phyloP scores from a whole-genome alignment of 2,329 filamentous ascomycete genomes.

The Cladobotryum protrusum region DNA sequence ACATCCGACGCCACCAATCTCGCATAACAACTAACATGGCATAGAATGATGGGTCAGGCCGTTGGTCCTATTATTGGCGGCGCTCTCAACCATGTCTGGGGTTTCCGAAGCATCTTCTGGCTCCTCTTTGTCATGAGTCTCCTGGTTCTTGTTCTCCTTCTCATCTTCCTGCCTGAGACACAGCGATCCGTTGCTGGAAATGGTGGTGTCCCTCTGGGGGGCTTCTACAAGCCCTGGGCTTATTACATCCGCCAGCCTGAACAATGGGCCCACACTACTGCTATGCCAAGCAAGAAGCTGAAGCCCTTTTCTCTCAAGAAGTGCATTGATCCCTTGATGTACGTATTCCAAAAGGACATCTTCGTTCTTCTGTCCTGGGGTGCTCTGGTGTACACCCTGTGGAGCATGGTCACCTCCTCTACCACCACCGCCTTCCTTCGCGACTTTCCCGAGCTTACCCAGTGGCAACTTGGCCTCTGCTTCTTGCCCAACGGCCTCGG shows the following conservation, averaged over 20 bases:
- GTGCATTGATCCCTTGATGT: conserved; percentile 30
- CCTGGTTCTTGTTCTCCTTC: conserved; percentile 16
- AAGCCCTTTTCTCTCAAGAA: conserved; percentile 15
- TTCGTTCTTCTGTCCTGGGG: conserved; percentile 37
- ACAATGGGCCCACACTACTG: too few relatives aligned
- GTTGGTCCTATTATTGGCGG: conserved; percentile 30
- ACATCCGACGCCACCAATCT: too few relatives aligned
- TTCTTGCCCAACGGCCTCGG: too few relatives aligned
- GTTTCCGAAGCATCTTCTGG: conserved; percentile 27
- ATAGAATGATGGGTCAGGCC: conserved; percentile 12
- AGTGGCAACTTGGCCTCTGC: too few relatives aligned
- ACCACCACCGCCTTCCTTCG: too few relatives aligned
- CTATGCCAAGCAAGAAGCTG: neutral
- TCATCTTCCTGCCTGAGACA: conserved; percentile 24
- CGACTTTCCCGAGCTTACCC: too few relatives aligned
- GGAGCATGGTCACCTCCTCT: too few relatives aligned
- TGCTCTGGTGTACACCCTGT: conserved; percentile 14
- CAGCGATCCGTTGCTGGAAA: conserved; percentile 23
- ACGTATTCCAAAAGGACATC: conserved; percentile 38
- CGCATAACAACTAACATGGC: too few relatives aligned
- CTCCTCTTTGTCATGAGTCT: conserved; percentile 21
- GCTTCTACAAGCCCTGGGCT: conserved; percentile 15
- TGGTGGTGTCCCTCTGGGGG: conserved; percentile 17
- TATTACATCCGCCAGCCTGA: too few relatives aligned
- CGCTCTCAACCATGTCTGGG: conserved; percentile 18